Conservation (phyloP, 768 basidiomycete genomes). For the Dioszegia hungarica region DNA sequence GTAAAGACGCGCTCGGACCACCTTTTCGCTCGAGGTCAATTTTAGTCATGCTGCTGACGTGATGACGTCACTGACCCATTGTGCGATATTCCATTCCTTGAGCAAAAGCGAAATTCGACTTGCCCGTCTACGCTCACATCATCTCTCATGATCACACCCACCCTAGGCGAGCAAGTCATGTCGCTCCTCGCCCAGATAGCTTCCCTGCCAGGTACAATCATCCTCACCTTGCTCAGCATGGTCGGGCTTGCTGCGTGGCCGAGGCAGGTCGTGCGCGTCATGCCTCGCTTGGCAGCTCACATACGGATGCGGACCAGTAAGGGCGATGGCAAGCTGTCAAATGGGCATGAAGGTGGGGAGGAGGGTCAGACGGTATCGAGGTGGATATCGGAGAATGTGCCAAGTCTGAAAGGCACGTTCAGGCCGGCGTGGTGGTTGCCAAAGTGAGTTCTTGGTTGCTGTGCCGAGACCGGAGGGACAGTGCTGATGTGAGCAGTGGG, state of each 20-base stretch:
- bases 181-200: background rate
- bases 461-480: background rate
- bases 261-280: slow-evolving; percentile 28
- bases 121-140: too few relatives aligned
- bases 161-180: background rate
- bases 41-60: slow-evolving; percentile 1
- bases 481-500: slow-evolving; percentile 31
- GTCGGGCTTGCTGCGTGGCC: slow-evolving; percentile 34
- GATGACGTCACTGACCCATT: slow-evolving; percentile 4
- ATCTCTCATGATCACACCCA: too few relatives aligned
- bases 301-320: slow-evolving; percentile 5
- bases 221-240: slow-evolving; percentile 20
- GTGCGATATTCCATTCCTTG: too few relatives aligned
- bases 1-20: too few relatives aligned
- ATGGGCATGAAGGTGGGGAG: background rate
- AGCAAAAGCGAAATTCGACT: too few relatives aligned
- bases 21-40: too few relatives aligned
- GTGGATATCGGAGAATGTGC: slow-evolving; percentile 38
- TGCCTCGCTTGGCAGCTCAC: slow-evolving; percentile 15
- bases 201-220: background rate
- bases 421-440: slow-evolving; percentile 49
- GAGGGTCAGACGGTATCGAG: background rate
- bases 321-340: background rate
- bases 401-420: slow-evolving; percentile 38
- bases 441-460: slow-evolving; percentile 26